Conservation (phyloP, 2,329 filamentous ascomycete species). For the Akanthomyces uredinophilus region DNA sequence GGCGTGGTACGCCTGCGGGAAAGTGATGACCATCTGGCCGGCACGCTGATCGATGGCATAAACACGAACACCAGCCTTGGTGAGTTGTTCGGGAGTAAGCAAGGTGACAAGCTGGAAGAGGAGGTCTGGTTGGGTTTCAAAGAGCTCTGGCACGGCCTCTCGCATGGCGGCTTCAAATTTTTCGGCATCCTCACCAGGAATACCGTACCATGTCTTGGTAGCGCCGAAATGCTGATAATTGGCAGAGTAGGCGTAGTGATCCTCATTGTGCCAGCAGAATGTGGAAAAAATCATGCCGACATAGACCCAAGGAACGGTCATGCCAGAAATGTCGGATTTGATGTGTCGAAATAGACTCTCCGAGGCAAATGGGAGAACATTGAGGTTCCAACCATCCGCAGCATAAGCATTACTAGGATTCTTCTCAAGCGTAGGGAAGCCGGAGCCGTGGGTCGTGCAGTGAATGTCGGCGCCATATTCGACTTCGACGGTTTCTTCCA, state of each 20-base stretch:
- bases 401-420: slow-evolving; percentile 84
- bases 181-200: slow-evolving; percentile 86
- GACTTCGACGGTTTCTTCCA: slow-evolving; percentile 94
- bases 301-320: slow-evolving; percentile 99
- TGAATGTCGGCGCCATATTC: slow-evolving; percentile 98
- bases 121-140: slow-evolving; percentile 93
- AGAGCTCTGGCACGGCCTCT: slow-evolving; percentile 90
- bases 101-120: slow-evolving; percentile 97
- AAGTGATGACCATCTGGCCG: slow-evolving; percentile 93
- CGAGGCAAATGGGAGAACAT: slow-evolving; percentile 80
- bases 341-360: slow-evolving; percentile 96
- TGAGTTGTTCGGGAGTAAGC: slow-evolving; percentile 85
- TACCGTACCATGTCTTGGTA: slow-evolving; percentile 99
- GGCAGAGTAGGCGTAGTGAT: slow-evolving; percentile 95
- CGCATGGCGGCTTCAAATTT: slow-evolving; percentile 96
- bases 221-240: slow-evolving; percentile 98
- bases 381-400: slow-evolving; percentile 92
- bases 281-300: slow-evolving; percentile 99
- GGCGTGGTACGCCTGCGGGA: slow-evolving; percentile 93
- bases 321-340: slow-evolving; percentile 96
- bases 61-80: slow-evolving; percentile 87
- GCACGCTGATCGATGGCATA: slow-evolving; percentile 95
- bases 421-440: slow-evolving; percentile 90
- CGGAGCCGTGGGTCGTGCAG: slow-evolving; percentile 94
- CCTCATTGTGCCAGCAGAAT: slow-evolving; percentile 99